These are phyloP conservation scores for Mentha longifolia DNA, from an alignment of 257 asterid genomes.

Conservation along the genomic window DNA sequence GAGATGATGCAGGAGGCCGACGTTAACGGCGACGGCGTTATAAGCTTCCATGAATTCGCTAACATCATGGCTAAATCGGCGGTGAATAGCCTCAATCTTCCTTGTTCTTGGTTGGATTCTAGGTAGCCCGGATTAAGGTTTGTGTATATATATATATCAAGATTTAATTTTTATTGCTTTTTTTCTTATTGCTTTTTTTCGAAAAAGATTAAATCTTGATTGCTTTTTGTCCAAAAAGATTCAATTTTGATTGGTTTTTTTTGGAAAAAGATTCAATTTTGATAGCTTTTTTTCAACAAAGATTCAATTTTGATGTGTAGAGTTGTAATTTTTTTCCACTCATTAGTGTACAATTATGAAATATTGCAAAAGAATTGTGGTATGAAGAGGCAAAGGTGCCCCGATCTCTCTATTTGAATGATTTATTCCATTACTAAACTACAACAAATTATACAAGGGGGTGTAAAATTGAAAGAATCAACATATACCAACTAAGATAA, in stretches of 20 bases:
- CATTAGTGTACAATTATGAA: too few relatives aligned
- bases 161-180: too few relatives aligned
- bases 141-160: too few relatives aligned
- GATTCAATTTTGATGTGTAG: not conserved
- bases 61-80: constrained; percentile 78
- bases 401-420: not conserved
- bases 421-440: constrained; percentile 13
- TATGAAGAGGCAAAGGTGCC: not conserved
- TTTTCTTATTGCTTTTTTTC: too few relatives aligned
- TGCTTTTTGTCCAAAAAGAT: too few relatives aligned
- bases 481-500: not conserved
- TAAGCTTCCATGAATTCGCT: constrained; percentile 76
- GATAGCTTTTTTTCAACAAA: not conserved
- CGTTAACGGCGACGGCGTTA: constrained; percentile 79
- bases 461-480: constrained; percentile 33
- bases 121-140: constrained; percentile 18
- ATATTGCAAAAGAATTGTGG: not conserved
- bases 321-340: too few relatives aligned
- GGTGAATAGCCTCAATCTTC: constrained; percentile 55
- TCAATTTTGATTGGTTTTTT: too few relatives aligned
- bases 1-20: constrained; percentile 88
- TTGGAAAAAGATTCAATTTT: too few relatives aligned
- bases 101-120: constrained; percentile 34
- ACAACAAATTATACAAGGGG: constrained; percentile 7
- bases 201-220: too few relatives aligned